Evolutionary conservation across 164 flowering plant species (phyloP).

Genomic region (Tetracentron sinense): DNA sequence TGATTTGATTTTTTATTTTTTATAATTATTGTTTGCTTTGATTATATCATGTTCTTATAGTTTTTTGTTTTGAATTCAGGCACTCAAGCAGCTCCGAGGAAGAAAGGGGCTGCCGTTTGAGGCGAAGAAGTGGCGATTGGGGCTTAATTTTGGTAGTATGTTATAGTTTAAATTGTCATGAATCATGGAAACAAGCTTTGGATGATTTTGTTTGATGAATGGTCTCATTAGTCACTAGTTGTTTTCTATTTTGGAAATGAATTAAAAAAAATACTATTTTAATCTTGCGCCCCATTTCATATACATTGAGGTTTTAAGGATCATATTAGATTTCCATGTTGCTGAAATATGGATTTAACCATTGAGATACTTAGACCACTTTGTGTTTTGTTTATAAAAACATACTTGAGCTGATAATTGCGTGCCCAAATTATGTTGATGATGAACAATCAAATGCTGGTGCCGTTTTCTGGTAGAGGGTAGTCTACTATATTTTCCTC

Average conservation of each 20-base stretch:
- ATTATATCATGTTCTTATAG: neutral
- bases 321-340: too few species aligned
- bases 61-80: slow-evolving; percentile 25
- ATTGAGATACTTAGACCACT: too few species aligned
- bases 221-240: neutral
- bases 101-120: slow-evolving; percentile 37
- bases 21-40: neutral
- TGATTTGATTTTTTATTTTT: neutral
- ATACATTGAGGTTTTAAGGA: too few species aligned
- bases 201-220: neutral
- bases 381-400: too few species aligned
- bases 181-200: neutral
- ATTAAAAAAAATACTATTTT: too few species aligned
- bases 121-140: neutral
- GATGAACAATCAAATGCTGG: too few species aligned
- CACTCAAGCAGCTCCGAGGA: slow-evolving; percentile 58
- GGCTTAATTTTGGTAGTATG: neutral
- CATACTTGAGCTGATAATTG: too few species aligned
- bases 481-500: too few species aligned
- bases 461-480: too few species aligned
- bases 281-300: too few species aligned
- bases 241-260: neutral
- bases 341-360: too few species aligned
- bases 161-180: neutral
- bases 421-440: too few species aligned